A percentile compares a stretch with the other conserved stretches of the same genome.
Evolutionary conservation across 306 rosid species (phyloP).

Genomic region (Cicer arietinum): DNA sequence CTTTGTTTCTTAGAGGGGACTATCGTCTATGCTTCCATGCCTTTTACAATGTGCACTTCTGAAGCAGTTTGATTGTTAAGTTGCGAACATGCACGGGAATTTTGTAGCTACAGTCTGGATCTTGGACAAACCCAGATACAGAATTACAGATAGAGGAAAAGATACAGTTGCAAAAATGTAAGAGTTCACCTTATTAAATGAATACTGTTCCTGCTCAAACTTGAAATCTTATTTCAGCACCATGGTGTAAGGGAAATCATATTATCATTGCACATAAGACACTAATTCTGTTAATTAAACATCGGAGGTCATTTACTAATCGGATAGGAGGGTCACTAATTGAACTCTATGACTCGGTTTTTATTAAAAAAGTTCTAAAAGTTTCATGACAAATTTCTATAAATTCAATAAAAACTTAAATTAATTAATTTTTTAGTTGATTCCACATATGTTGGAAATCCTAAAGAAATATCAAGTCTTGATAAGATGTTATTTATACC

Average conservation of each 20-base stretch:
- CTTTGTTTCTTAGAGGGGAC: conserved; percentile 25
- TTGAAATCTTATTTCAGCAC: neutral
- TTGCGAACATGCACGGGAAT: conserved; percentile 8
- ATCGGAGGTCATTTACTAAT: neutral
- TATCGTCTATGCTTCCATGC: conserved; percentile 23
- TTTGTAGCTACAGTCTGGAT: conserved; percentile 42
- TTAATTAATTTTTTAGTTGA: too few relatives aligned
- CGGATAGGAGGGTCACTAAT: too few relatives aligned
- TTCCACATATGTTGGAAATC: too few relatives aligned
- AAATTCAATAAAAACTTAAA: too few relatives aligned
- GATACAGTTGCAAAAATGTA: neutral
- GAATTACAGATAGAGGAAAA: neutral
- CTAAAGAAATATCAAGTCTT: too few relatives aligned
- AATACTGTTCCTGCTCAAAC: neutral
- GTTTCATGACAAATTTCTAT: too few relatives aligned
- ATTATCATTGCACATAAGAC: neutral
- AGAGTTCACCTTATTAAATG: neutral
- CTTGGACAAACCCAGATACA: neutral
- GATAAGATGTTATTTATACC: too few relatives aligned
- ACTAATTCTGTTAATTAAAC: neutral
- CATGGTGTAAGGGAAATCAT: neutral
- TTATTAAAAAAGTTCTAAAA: too few relatives aligned
- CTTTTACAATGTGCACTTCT: neutral
- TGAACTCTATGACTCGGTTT: too few relatives aligned
- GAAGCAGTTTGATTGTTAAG: conserved; percentile 28